A percentile compares a stretch with the other conserved stretches of the same genome.
Conservation (phyloP, 345 rosid species). For the Populus tremula region DNA sequence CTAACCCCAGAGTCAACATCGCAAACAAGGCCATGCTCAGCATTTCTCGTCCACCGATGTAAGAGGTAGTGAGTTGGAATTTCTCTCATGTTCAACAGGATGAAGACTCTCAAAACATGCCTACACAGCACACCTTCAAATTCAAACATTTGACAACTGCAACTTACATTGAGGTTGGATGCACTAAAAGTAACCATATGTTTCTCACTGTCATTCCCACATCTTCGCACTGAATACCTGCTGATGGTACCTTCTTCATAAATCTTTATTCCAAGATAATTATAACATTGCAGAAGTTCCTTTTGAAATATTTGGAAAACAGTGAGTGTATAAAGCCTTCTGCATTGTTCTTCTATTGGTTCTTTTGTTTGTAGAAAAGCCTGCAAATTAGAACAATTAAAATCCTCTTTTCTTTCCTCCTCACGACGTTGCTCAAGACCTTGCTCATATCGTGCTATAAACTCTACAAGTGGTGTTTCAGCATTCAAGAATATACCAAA, state of each 20-base stretch:
- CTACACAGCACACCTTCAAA: conserved; percentile 80
- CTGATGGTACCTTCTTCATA: conserved; percentile 71
- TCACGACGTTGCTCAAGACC: conserved; percentile 64
- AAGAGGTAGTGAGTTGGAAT: conserved; percentile 68
- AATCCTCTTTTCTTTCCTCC: conserved; percentile 84
- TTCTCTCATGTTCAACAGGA: conserved; percentile 63
- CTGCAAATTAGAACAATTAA: conserved; percentile 62
- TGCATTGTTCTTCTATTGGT: conserved; percentile 79
- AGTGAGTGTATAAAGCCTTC: conserved; percentile 66
- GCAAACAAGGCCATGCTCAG: conserved; percentile 58
- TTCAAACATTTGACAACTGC: conserved; percentile 94
- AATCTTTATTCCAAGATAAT: conserved; percentile 61
- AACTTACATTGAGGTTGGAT: conserved; percentile 56
- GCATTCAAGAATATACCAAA: conserved; percentile 55
- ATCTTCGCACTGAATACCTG: conserved; percentile 59
- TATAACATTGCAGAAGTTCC: conserved; percentile 66
- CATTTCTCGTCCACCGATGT: conserved; percentile 83
- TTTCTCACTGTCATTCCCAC: conserved; percentile 72
- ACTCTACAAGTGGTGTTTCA: conserved; percentile 58
- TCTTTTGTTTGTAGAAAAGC: conserved; percentile 69
- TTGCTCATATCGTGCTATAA: conserved; percentile 58
- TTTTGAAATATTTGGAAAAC: conserved; percentile 75
- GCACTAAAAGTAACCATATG: conserved; percentile 63
- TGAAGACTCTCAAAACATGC: conserved; percentile 72
- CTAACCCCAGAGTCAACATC: conserved; percentile 56